A percentile compares a stretch with the other conserved stretches of the same genome.
phyloP scores from a whole-genome alignment of 1,139 yeast species.

The Hyphopichia burtonii region DNA sequence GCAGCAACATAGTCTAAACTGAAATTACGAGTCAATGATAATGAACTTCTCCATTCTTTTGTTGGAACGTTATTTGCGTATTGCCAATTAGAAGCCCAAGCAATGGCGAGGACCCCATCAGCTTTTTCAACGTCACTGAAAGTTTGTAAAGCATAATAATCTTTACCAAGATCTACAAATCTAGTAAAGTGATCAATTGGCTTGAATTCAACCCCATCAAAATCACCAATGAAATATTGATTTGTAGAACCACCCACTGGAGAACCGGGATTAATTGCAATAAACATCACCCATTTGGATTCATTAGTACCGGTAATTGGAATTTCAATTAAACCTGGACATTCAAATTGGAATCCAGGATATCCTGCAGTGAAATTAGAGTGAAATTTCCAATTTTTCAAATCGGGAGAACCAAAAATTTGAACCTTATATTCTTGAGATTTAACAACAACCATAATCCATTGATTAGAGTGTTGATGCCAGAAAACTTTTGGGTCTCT shows the following conservation, averaged over 20 bases:
- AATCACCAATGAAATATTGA: constrained; percentile 38
- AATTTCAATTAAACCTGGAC: constrained; percentile 29
- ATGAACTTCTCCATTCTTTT: constrained; percentile 26
- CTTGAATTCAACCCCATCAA: constrained; percentile 29
- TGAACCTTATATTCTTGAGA: constrained; percentile 28
- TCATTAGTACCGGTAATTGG: constrained; percentile 16
- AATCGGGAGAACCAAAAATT: constrained; percentile 27
- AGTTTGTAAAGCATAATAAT: constrained; percentile 32
- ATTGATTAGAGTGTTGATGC: constrained; percentile 25
- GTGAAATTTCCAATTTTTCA: constrained; percentile 25
- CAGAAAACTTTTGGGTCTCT: constrained; percentile 43
- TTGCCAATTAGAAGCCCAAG: constrained; percentile 42
- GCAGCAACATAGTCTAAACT: constrained; percentile 18
- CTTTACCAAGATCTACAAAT: constrained; percentile 30
- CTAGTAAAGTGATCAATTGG: constrained; percentile 22
- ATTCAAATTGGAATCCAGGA: constrained; percentile 36
- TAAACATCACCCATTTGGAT: constrained; percentile 28
- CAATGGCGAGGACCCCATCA: constrained; percentile 23
- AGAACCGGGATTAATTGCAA: constrained; percentile 35
- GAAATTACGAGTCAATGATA: constrained; percentile 27
- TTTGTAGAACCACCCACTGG: constrained; percentile 36
- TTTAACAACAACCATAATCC: constrained; percentile 34
- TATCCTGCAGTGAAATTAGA: constrained; percentile 28
- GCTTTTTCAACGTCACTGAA: constrained; percentile 22
- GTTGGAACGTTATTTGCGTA: constrained; percentile 30